Evolutionary conservation across 352 stramenopile species (phyloP).

Genomic region (Phytophthora kernoviae): DNA sequence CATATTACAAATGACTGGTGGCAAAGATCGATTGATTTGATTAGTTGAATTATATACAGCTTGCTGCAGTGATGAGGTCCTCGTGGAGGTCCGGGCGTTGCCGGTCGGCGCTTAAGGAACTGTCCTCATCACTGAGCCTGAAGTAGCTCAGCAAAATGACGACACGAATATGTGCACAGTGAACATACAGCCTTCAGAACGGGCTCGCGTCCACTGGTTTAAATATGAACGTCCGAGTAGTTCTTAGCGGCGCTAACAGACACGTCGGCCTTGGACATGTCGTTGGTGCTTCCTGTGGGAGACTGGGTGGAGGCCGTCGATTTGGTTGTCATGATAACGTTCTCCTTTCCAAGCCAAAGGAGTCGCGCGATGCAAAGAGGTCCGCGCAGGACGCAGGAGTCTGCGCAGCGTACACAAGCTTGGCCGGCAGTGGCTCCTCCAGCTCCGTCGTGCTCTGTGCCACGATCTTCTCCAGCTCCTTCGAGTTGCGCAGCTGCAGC

Average conservation of each 20-base stretch:
- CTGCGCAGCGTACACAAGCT: conserved; percentile 44
- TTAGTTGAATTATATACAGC: conserved; percentile 36
- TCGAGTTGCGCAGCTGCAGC: conserved; percentile 53
- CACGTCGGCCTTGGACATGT: conserved; percentile 27
- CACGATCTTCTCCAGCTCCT: conserved; percentile 60
- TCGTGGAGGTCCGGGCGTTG: conserved; percentile 36
- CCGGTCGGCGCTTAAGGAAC: conserved; percentile 19
- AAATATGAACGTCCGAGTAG: conserved; percentile 67
- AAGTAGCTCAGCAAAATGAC: conserved; percentile 21
- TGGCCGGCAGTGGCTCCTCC: conserved; percentile 45
- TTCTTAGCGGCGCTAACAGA: conserved; percentile 21
- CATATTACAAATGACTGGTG: conserved; percentile 9
- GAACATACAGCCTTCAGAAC: conserved; percentile 19
- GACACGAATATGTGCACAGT: conserved; percentile 35
- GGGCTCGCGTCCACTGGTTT: conserved; percentile 4
- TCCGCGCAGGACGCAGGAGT: conserved; percentile 30
- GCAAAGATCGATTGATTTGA: conserved; percentile 19
- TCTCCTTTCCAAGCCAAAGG: conserved; percentile 47
- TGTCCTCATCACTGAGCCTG: conserved; percentile 19
- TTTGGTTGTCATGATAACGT: conserved; percentile 29
- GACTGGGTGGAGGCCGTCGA: conserved; percentile 37
- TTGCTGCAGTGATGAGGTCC: conserved; percentile 48
- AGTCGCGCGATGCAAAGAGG: conserved; percentile 48
- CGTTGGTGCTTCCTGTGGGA: conserved; percentile 23
- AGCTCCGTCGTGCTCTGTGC: conserved; percentile 48